Evolutionary conservation across 176 grass and related monocot genomes (phyloP), one percentile per base, ranked within the genome.

Genomic region (Oryza australiensis): DNA sequence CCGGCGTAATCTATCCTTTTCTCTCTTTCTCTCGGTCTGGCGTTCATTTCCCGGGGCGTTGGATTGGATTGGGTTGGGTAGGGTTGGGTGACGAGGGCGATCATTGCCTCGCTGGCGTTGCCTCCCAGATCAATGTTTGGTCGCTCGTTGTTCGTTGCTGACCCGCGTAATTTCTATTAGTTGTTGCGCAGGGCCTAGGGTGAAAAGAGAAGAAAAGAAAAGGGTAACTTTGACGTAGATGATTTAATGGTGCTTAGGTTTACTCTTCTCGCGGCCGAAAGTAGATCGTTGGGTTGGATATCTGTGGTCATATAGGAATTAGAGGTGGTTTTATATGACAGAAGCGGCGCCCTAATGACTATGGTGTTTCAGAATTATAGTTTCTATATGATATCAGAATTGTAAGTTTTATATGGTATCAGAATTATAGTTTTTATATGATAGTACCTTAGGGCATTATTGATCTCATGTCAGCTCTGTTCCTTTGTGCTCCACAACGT

Each of bases 231-330:
- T 26, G 64, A 28, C 43, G 65, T 51, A 33, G 46, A 42, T 66
- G 74, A 59, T 71, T 81, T 81, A 62, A 85, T 89, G 30, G 20
- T 32, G 26, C 24, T 29, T 20, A 46, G 60, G 34, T 76, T 55
- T 45, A 24, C 11, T 46, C 33, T 66, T 37, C 10, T 5, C 24
- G 3, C 9, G 10, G 45, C 45, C 7, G 65, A 12, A 9, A 11
- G 28, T 74, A 3, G 15, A 82, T 16, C 49, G 33, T 34, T 46
- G 1, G 49, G 34, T 13, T 43, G 20, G 35, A 2, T 14, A 38
- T 29, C n/a, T 43, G 67, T 43, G 32, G 45, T 27, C 6, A 12
- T 18, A 8, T 20, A 16, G 32, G 41, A 66, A 81, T 48, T 38
- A 16, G 11, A 59, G 38, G 33, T 28, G 38, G 33, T 28, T 83